Evolutionary conservation across 345 rosid species (phyloP).

Genomic region (Aquilaria sinensis): DNA sequence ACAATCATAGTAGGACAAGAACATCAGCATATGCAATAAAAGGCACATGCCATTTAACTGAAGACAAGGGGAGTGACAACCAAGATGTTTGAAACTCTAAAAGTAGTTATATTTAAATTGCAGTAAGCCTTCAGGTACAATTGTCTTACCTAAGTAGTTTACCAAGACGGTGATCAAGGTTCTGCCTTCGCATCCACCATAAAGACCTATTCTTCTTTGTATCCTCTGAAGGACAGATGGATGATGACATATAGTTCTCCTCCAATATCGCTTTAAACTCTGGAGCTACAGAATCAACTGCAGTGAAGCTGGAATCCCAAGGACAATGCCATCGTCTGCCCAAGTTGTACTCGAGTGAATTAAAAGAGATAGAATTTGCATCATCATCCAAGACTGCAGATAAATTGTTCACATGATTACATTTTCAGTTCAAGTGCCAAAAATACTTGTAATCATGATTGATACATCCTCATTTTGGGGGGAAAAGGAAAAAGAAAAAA

Average conservation of each 20-base stretch:
- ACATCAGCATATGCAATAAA: too few species aligned
- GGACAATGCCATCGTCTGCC: slow-evolving; percentile 76
- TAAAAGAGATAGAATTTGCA: slow-evolving; percentile 23
- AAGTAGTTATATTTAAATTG: too few species aligned
- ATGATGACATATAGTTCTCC: slow-evolving; percentile 60
- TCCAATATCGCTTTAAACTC: slow-evolving; percentile 69
- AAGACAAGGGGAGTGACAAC: neutral
- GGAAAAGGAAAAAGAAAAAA: neutral
- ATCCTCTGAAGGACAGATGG: slow-evolving; percentile 41
- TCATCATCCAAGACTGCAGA: slow-evolving; percentile 20
- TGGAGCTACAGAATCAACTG: slow-evolving; percentile 74
- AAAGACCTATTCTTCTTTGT: slow-evolving; percentile 40
- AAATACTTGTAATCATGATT: too few species aligned
- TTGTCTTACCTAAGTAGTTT: slow-evolving; percentile 50
- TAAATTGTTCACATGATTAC: too few species aligned
- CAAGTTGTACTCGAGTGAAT: slow-evolving; percentile 20
- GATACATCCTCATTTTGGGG: too few species aligned
- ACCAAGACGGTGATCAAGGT: slow-evolving; percentile 68
- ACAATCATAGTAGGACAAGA: too few species aligned
- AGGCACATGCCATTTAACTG: too few species aligned
- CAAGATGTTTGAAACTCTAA: too few species aligned
- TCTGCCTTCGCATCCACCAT: slow-evolving; percentile 84
- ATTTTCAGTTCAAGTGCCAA: too few species aligned
- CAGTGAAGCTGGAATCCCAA: slow-evolving; percentile 63
- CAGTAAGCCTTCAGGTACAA: too few species aligned